Conservation (phyloP, 768 basidiomycete genomes). For the Trametes punicea region DNA sequence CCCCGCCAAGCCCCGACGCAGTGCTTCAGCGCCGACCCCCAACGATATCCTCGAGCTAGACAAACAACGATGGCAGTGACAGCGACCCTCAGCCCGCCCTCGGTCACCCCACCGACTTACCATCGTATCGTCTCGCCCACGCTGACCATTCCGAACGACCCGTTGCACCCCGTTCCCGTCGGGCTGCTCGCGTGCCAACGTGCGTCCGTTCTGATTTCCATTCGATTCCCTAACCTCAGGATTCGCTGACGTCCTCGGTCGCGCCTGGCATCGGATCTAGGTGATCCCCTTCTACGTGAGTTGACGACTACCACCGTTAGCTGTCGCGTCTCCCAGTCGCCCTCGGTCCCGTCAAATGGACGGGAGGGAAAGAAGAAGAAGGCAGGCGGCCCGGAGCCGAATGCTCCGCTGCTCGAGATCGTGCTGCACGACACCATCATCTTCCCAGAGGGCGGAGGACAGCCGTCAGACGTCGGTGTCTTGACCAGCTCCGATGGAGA, state of each 20-base stretch:
- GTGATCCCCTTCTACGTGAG: conserved; percentile 64
- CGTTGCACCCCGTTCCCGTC: conserved; percentile 56
- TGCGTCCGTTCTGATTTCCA: conserved; percentile 30
- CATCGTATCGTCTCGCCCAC: conserved; percentile 62
- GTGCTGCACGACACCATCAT: conserved; percentile 73
- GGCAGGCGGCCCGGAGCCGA: conserved; percentile 46
- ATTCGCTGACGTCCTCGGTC: not conserved
- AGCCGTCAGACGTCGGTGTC: conserved; percentile 70
- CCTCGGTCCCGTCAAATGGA: conserved; percentile 32
- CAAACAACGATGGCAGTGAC: conserved; percentile 38
- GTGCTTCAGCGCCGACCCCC: not conserved
- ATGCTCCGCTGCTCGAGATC: conserved; percentile 57
- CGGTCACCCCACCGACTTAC: conserved; percentile 52
- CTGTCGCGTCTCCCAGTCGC: conserved; percentile 44
- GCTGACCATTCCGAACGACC: conserved; percentile 51
- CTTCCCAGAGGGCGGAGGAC: conserved; percentile 83
- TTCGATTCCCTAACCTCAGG: not conserved
- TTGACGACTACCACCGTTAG: conserved; percentile 57
- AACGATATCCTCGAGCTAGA: not conserved
- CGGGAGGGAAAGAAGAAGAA: conserved; percentile 48
- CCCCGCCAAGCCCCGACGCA: not conserved
- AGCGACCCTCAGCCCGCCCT: conserved; percentile 30
- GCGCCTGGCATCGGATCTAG: conserved; percentile 41
- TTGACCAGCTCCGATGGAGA: conserved; percentile 45
- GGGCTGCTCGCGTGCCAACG: conserved; percentile 80